Evolutionary conservation across 169 alveolate genomes (phyloP), one percentile per base, ranked within the genome.

Genomic region (Pseudocohnilembus persalinus): DNA sequence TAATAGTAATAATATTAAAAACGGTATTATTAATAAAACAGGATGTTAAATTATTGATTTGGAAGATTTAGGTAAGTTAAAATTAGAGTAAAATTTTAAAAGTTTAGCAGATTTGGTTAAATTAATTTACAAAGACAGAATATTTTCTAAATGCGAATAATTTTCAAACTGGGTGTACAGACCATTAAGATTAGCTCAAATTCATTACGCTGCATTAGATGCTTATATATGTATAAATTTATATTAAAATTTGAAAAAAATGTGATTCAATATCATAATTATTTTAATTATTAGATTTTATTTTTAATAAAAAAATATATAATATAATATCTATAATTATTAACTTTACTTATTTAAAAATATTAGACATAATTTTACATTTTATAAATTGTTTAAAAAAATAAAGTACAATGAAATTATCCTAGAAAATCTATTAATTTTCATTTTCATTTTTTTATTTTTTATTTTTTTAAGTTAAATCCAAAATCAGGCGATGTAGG

Each of bases 131-230:
- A 90, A 90, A 34, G 82, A 85, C 63, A 74, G 78, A 35, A 63
- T 92, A 63, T 11, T 49, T 49, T 92, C 95, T 65, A 94, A 94
- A 90, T 76, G 68, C 64, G 97, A 94, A 85, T 89, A 93, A 88
- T 89, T 93, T 77, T 90, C 95, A 0, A 93, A 94, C 82, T 94
- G 97, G 97, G 88, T 92, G 76, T 73, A 88, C 75, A 90, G 95
- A 76, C 97, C 97, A 25, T 82, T 94, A 28, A 63, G 93, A 35
- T 33, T 82, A 80, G 74, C 93, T 73, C 91, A 94, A 87, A 15
- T 83, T 1, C 94, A 94, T 82, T 94, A 94, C 85, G 95, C 92
- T 27, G 96, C 97, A 11, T 75, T 94, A 34, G 97, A 94, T 81
- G 96, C 97, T 49, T 83, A 82, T 29, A 80, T 92, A 4, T 77